Conservation (phyloP, 805 yeast genomes). For the Cyberlindnera euphorbiae region DNA sequence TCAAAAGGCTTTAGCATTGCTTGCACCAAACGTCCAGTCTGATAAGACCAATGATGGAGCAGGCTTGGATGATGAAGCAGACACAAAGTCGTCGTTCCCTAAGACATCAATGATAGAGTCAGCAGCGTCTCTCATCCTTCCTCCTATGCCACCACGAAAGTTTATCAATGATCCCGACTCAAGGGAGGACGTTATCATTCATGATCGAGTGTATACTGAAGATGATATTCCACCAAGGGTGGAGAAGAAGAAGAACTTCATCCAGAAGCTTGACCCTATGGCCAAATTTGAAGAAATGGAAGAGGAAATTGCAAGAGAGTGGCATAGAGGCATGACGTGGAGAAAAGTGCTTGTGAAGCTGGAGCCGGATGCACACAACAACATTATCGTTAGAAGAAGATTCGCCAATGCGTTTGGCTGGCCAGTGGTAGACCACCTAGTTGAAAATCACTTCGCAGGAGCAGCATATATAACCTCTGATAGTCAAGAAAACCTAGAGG, state of each 20-base stretch:
- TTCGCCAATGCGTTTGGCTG: constrained; percentile 83
- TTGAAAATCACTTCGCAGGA: constrained; percentile 53
- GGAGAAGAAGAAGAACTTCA: constrained; percentile 22
- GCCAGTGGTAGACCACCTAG: constrained; percentile 71
- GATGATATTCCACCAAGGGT: constrained; percentile 39
- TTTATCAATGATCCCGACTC: constrained; percentile 60
- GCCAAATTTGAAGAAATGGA: constrained; percentile 46
- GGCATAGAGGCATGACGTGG: constrained; percentile 69
- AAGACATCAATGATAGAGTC: constrained; percentile 66
- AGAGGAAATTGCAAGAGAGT: constrained; percentile 63
- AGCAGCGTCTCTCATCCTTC: constrained; percentile 60
- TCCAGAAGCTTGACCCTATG: constrained; percentile 29
- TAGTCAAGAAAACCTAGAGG: no score
- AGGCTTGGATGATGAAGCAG: constrained; percentile 3
- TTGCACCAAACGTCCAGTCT: constrained; percentile 31
- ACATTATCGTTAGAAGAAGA: constrained; percentile 63
- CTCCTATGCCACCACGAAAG: constrained; percentile 61
- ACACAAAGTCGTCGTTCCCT: constrained; percentile 38
- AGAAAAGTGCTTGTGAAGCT: constrained; percentile 63
- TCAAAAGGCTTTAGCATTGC: constrained; percentile 39
- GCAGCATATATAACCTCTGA: no score
- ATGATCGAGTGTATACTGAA: constrained; percentile 59
- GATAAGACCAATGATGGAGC: constrained; percentile 3
- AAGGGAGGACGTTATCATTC: constrained; percentile 56
- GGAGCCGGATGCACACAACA: constrained; percentile 75